These are phyloP conservation scores for Chondrus crispus DNA, from an alignment of 23 red algal species.

Conservation along the genomic window DNA sequence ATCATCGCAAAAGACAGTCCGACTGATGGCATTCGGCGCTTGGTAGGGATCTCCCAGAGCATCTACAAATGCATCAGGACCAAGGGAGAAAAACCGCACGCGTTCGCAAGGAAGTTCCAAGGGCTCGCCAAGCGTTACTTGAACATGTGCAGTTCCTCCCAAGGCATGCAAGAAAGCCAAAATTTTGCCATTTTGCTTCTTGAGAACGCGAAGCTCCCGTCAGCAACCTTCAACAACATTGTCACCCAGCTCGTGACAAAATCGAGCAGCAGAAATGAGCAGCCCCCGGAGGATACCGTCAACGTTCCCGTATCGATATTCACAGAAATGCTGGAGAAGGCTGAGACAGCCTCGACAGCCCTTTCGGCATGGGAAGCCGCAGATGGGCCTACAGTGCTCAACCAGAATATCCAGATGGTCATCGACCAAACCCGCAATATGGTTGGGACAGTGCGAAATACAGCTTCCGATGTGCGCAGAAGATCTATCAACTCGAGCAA, in stretches of 20 bases:
- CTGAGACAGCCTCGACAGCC: too few species aligned
- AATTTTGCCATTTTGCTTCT: background rate
- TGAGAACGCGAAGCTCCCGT: background rate
- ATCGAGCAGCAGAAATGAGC: background rate
- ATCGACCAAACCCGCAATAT: too few species aligned
- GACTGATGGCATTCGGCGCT: background rate
- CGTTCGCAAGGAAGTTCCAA: background rate
- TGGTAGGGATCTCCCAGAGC: background rate
- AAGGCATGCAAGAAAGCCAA: background rate
- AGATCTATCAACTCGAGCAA: too few species aligned
- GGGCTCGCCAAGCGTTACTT: background rate
- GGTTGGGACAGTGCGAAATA: too few species aligned
- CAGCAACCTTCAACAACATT: background rate
- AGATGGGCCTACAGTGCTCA: too few species aligned
- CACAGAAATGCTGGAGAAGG: too few species aligned
- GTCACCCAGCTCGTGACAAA: conserved; percentile 4
- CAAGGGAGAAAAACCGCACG: background rate
- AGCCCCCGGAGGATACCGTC: too few species aligned
- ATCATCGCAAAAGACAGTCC: background rate
- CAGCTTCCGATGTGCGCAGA: too few species aligned
- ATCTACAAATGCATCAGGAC: background rate
- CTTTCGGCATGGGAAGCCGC: too few species aligned
- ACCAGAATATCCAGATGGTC: too few species aligned
- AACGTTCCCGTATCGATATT: too few species aligned
- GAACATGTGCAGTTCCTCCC: background rate